A percentile compares a stretch with the other conserved stretches of the same genome.
Conservation (phyloP, 192 early-diverging fungal genomes). For the Glomus cerebriforme region DNA sequence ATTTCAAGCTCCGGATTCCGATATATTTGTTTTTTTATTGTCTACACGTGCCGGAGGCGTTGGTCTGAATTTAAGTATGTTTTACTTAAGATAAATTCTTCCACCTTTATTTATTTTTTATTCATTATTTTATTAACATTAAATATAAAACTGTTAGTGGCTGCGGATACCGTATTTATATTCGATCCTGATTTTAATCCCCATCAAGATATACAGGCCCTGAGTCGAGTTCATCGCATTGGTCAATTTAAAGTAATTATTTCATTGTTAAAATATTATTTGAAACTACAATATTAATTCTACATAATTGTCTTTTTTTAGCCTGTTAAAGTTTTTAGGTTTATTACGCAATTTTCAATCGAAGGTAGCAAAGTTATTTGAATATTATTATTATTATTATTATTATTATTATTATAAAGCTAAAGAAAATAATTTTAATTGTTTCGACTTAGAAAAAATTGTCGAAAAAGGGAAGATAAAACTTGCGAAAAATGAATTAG, state of each 20-base stretch:
- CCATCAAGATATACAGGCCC: slow-evolving; percentile 71
- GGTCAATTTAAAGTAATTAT: slow-evolving; percentile 66
- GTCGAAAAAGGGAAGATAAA: slow-evolving; percentile 75
- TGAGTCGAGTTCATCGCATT: slow-evolving; percentile 73
- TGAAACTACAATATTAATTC: background rate
- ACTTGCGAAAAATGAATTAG: slow-evolving; percentile 72
- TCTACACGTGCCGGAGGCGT: slow-evolving; percentile 78
- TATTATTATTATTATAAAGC: background rate
- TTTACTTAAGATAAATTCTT: background rate
- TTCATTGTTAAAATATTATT: no score
- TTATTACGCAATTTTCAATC: slow-evolving; percentile 63
- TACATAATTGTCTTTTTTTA: slow-evolving; percentile 13
- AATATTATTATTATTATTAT: background rate
- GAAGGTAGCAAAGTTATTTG: slow-evolving; percentile 45
- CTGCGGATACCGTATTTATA: slow-evolving; percentile 77
- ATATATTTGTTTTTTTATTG: slow-evolving; percentile 66
- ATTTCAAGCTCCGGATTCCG: slow-evolving; percentile 65
- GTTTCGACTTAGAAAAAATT: slow-evolving; percentile 52
- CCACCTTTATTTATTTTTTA: slow-evolving; percentile 40
- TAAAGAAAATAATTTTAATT: background rate
- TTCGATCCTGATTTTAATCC: slow-evolving; percentile 79
- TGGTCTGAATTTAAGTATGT: slow-evolving; percentile 64
- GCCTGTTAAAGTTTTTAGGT: slow-evolving; percentile 51
- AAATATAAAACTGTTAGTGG: slow-evolving; percentile 58
- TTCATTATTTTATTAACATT: no score